Evolutionary conservation across 1,284 basidiomycete species (phyloP), one percentile per base, ranked within the genome.

Genomic region (Ganoderma leucocontextum): DNA sequence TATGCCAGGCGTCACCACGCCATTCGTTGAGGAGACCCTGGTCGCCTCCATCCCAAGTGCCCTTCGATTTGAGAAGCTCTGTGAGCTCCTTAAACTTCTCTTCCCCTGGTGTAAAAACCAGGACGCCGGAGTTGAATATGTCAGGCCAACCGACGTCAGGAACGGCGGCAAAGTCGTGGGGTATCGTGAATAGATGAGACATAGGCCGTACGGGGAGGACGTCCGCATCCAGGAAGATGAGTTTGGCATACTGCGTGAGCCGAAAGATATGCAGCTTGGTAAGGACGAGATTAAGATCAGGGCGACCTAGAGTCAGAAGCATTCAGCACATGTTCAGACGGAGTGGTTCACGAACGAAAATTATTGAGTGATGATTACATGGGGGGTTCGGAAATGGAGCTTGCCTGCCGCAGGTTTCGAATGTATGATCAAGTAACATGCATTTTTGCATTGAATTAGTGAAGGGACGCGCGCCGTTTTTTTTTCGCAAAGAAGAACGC

Each of bases 111-210:
- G 87, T 87, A 59, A 97, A 82, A 65, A 98, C 95, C 82, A 99
- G 89, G 59, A 99, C 91, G 52, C 97, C 97, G 33, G 96, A 97
- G 80, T 99, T 99, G 85, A 99, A 99, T 69, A 97, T 96, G 80
- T 99, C 97, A 49, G 97, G 97, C 97, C 97, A 99, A 73, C 97
- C 97, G 38, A 95, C 94, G 80, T 99, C 97, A 6, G 97, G 95
- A 19, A 91, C 93, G 12, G 97, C 97, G 53, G 96, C 93, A 73
- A 94, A 94, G 70, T 92, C 91, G 77, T 92, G 84, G 15, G 90
- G 86, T 62, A 92, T 80, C 35, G 85, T 84, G 79, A 98, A 97
- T n/a, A 98, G 89, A 79, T 96, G 95, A 29, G 94, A 92, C 62
- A 98, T 82, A 25, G 95, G 93, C 19, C 90, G 89, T 62, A 98